Conservation (phyloP, 345 rosid species). For the Ceriops tagal region DNA sequence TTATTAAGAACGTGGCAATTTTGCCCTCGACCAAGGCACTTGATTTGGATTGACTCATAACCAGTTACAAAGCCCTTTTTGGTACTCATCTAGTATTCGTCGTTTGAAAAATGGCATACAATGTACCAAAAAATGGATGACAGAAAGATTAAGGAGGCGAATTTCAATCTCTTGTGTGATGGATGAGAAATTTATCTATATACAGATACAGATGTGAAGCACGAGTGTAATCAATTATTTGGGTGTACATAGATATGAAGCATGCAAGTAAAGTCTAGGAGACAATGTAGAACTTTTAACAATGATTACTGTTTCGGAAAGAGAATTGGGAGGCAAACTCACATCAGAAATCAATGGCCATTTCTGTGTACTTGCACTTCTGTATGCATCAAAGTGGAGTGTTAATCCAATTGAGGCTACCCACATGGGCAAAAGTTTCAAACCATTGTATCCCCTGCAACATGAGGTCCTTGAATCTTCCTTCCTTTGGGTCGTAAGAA, state of each 20-base stretch:
- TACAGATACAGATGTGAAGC: neutral
- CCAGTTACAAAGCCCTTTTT: too few species aligned
- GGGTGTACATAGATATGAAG: neutral
- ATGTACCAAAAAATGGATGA: neutral
- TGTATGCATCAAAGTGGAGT: conserved; percentile 18
- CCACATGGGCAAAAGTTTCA: conserved; percentile 62
- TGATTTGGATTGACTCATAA: too few species aligned
- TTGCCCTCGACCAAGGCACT: too few species aligned
- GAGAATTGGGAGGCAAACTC: neutral
- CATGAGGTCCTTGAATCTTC: conserved; percentile 55
- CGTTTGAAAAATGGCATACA: neutral
- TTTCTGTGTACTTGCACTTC: too few species aligned
- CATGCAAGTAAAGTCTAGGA: neutral
- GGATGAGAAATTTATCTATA: neutral
- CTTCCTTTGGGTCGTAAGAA: conserved; percentile 56
- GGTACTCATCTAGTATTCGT: too few species aligned
- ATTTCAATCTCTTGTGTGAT: neutral
- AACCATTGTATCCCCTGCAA: conserved; percentile 69
- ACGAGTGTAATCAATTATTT: neutral
- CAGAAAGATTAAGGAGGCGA: neutral
- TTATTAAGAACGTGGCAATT: too few species aligned
- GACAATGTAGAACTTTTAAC: too few species aligned
- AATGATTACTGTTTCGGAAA: neutral
- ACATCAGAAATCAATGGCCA: neutral
- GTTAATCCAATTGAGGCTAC: conserved; percentile 64